phyloP scores from a whole-genome alignment of 2,329 filamentous ascomycete species.

The Podosphaera xanthii region DNA sequence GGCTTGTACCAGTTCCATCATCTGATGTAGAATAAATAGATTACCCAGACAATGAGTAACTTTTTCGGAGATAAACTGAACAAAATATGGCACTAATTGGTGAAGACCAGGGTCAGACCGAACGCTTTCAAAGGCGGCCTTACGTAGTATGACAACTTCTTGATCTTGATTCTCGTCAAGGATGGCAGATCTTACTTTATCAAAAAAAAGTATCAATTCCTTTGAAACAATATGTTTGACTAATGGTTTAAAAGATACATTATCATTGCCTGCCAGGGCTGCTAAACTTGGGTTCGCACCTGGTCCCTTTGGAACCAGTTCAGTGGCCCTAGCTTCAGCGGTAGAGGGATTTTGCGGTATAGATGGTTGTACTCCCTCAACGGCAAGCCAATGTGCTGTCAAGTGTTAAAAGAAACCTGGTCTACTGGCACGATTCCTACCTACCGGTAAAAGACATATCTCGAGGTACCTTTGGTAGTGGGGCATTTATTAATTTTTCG shows the following conservation, averaged over 20 bases:
- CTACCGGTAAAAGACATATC: constrained; percentile 80
- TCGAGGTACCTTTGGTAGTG: constrained; percentile 78
- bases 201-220: constrained; percentile 89
- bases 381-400: constrained; percentile 82
- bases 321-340: constrained; percentile 59
- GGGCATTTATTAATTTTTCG: constrained; percentile 93
- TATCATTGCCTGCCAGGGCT: constrained; percentile 63
- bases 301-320: constrained; percentile 73
- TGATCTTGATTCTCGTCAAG: constrained; percentile 75
- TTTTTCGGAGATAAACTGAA: constrained; percentile 87
- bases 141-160: constrained; percentile 45
- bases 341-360: constrained; percentile 91
- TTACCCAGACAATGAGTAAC: constrained; percentile 87
- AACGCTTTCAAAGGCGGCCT: constrained; percentile 67
- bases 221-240: constrained; percentile 94
- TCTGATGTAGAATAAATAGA: constrained; percentile 67
- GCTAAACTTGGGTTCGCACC: constrained; percentile 70
- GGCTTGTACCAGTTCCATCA: constrained; percentile 75
- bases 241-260: constrained; percentile 61
- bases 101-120: constrained; percentile 79
- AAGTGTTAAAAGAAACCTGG: neutral
- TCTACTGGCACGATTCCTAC: constrained; percentile 7
- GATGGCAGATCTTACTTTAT: constrained; percentile 76
- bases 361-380: constrained; percentile 89
- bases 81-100: constrained; percentile 88